Base-by-base conservation (phyloP, 768 basidiomycete genomes). In the Calvatia gigantea region DNA sequence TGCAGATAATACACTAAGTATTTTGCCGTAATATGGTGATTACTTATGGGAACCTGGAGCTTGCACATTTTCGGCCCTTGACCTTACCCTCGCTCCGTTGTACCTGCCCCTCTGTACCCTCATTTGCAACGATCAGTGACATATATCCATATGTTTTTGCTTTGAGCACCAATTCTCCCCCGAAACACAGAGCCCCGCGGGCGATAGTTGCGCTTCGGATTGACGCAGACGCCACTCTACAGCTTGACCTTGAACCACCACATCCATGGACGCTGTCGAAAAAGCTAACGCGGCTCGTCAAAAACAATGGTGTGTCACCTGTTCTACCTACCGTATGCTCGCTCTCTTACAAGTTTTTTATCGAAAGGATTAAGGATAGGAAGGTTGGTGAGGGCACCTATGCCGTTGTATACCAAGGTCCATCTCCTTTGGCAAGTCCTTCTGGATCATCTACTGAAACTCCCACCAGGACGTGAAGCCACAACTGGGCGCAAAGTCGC, bases 371-470 rank as follows among this genome's bases (percentile, higher is more conserved):
- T 12, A 92, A 92, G 64, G 89, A 89, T 65, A 81, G 79, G 63
- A 92, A 92, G 67, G 81, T 91, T 53, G 90, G 90, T 62, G 90
- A 92, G 69, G 97, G 97, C 70, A 89, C 95, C 12, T 99, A 94
- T 68, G 95, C 96, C 50, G 94, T 95, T 42, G 94, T 98, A 2
- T 98, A 96, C 71, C 81, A 84, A 85, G 94, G 94, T 87, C 43
- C 58, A 74, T 68, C 39, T 25, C 17, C 48, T 4, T 23, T 17
- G 17, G 8, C 21, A 3, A 12, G 17, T 6, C 17, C 9, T 17
- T 28, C 31, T 3, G 19, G 15, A 3, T 4, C 8, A 21, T 32
- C 50, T 27, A 17, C 6, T 7, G 15, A 19, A 35, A 29, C 33
- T n/a, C 11, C 27, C 21, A 28, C 44, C 59, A 94, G 92, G 91